Conservation (phyloP, 2,329 filamentous ascomycete genomes). For the Aspergillus sp. region DNA sequence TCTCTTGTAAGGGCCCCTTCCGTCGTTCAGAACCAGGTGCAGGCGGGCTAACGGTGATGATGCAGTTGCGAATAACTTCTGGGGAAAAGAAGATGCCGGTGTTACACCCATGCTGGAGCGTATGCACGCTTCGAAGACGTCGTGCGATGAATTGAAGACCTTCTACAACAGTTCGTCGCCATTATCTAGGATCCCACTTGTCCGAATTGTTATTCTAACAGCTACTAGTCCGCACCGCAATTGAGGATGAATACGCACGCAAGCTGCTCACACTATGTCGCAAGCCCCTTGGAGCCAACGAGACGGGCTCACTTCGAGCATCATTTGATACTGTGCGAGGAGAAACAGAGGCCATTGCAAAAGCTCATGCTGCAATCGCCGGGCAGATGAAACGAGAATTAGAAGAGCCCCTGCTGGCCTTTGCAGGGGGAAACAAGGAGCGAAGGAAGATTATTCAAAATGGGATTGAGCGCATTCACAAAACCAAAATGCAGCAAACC, state of each 20-base stretch:
- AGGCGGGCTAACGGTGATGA: conserved; percentile 6
- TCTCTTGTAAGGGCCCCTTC: conserved; percentile 59
- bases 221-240: conserved; percentile 72
- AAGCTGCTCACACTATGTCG: conserved; percentile 83
- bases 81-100: conserved; percentile 98
- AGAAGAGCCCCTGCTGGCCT: conserved; percentile 88
- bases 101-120: conserved; percentile 88
- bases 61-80: conserved; percentile 94
- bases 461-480: conserved; percentile 90
- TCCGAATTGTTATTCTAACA: conserved; percentile 8
- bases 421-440: conserved; percentile 94
- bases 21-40: not conserved
- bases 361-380: conserved; percentile 86
- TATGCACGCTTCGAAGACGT: conserved; percentile 92
- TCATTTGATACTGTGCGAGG: conserved; percentile 85
- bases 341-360: conserved; percentile 91
- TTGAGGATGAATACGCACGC: conserved; percentile 94
- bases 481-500: conserved; percentile 90
- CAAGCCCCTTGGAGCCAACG: conserved; percentile 85
- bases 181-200: not conserved
- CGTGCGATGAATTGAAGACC: conserved; percentile 85
- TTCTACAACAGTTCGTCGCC: conserved; percentile 78
- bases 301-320: conserved; percentile 76
- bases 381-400: conserved; percentile 94
- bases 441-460: conserved; percentile 93